Conservation (phyloP, 371 early-diverging fungal genomes). For the Mucor circinelloides region DNA sequence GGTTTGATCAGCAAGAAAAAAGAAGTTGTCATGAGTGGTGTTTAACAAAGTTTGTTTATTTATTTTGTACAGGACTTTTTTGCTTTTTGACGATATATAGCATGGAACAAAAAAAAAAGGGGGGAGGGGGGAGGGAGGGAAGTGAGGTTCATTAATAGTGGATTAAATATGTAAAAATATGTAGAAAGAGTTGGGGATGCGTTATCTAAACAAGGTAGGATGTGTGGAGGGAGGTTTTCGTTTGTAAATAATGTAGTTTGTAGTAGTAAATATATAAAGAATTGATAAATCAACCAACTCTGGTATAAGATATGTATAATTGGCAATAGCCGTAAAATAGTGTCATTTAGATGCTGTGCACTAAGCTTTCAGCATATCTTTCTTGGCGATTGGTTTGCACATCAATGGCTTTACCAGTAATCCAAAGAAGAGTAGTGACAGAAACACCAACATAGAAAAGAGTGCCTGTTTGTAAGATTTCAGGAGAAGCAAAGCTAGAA, state of each 20-base stretch:
- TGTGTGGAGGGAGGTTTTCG: neutral
- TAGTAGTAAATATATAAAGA: neutral
- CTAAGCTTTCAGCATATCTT: slow-evolving; percentile 24
- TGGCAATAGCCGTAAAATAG: neutral
- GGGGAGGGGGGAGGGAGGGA: too few species aligned
- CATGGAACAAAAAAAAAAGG: too few species aligned
- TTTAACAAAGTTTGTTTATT: neutral
- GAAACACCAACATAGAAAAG: slow-evolving; percentile 26
- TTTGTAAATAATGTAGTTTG: neutral
- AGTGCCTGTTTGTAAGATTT: slow-evolving; percentile 21
- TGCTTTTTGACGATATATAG: too few species aligned
- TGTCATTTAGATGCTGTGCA: slow-evolving; percentile 17
- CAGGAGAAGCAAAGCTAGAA: slow-evolving; percentile 11
- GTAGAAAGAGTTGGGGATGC: neutral
- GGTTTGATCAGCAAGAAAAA: neutral
- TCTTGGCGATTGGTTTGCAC: slow-evolving; percentile 26
- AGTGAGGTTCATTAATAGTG: neutral
- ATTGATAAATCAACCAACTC: neutral
- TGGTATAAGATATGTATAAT: neutral
- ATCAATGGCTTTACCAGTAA: slow-evolving; percentile 28
- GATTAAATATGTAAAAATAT: neutral
- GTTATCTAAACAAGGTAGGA: neutral
- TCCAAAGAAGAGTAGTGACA: slow-evolving; percentile 26
- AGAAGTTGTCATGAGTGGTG: neutral
- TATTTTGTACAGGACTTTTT: neutral